Percentiles rank a stretch among this genome's conserved stretches.
Evolutionary conservation across 2,329 filamentous ascomycete genomes (phyloP).

Genomic region (Colletotrichum endophyticum): DNA sequence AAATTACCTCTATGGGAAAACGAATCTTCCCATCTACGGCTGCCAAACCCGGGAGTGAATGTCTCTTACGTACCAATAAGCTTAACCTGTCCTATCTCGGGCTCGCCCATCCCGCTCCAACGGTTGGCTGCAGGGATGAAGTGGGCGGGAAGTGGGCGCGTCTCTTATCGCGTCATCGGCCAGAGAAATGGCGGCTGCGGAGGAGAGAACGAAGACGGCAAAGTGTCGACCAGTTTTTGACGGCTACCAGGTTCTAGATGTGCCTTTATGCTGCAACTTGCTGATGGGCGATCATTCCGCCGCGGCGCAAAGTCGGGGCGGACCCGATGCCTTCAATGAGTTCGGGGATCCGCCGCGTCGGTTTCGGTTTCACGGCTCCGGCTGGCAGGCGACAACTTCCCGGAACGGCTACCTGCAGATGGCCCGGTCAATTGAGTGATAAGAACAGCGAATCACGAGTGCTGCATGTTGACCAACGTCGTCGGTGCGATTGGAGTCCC

Average conservation of each 20-base stretch:
- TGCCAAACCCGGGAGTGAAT: background rate
- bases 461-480: background rate
- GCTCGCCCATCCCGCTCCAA: background rate
- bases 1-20: background rate
- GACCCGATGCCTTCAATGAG: background rate
- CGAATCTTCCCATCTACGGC: rapidly evolving
- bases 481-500: background rate
- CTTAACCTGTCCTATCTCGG: background rate
- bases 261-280: background rate
- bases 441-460: background rate
- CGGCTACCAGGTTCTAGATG: rapidly evolving
- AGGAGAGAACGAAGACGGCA: background rate
- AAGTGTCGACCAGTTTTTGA: background rate
- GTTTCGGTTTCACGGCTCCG: background rate
- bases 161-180: background rate
- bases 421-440: background rate
- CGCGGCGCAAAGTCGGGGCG: background rate
- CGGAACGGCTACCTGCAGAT: background rate
- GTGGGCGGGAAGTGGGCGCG: background rate
- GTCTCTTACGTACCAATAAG: background rate
- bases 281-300: background rate
- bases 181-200: background rate
- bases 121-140: background rate
- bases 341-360: background rate
- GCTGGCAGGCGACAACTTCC: background rate